Evolutionary conservation across 805 yeast genomes (phyloP).

Genomic region (Ogataea methanolica): DNA sequence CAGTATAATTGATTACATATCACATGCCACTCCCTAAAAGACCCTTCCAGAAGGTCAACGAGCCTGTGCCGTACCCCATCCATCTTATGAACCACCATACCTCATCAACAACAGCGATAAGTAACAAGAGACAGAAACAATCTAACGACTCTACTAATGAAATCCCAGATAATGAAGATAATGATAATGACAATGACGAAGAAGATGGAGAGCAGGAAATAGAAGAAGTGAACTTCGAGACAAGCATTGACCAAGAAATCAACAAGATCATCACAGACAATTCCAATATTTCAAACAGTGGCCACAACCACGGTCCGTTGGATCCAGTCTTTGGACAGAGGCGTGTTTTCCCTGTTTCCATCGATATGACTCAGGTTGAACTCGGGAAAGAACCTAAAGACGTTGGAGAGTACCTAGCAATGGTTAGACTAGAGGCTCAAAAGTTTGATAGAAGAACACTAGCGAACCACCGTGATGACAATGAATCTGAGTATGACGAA

Average conservation of each 20-base stretch:
- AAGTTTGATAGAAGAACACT: slow-evolving; percentile 6
- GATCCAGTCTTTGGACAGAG: slow-evolving; percentile 34
- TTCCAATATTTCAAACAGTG: not conserved
- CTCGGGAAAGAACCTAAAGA: slow-evolving; percentile 14
- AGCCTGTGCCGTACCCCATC: too few species aligned
- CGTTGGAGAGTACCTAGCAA: slow-evolving; percentile 30
- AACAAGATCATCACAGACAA: not conserved
- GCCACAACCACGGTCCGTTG: slow-evolving; percentile 27
- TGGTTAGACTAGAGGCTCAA: slow-evolving; percentile 30
- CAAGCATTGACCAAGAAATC: not conserved
- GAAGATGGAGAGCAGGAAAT: too few species aligned
- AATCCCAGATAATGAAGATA: too few species aligned
- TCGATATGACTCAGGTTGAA: slow-evolving; percentile 18
- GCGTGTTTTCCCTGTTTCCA: slow-evolving; percentile 30
- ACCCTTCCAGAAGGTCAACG: too few species aligned
- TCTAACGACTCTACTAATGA: too few species aligned
- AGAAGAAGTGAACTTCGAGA: too few species aligned
- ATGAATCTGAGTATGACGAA: slow-evolving; percentile 1
- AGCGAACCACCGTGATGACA: not conserved
- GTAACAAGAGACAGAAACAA: too few species aligned
- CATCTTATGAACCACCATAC: too few species aligned
- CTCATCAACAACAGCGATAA: too few species aligned
- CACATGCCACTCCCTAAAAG: too few species aligned
- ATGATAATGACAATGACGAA: too few species aligned
- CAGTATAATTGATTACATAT: too few species aligned